Conservation (phyloP, 345 rosid species). For the Eutrema heterophyllum region DNA sequence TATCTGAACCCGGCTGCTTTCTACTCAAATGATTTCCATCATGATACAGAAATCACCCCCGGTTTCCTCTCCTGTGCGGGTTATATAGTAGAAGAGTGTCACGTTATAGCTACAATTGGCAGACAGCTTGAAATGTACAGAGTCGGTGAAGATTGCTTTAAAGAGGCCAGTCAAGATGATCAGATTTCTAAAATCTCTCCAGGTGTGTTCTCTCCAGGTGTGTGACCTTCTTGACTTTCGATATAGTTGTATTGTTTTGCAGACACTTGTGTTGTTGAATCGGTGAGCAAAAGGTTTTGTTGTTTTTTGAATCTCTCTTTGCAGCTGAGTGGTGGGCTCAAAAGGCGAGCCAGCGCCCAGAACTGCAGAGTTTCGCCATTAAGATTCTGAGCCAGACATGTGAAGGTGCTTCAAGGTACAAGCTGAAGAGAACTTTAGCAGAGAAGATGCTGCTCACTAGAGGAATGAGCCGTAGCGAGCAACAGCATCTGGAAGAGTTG, state of each 20-base stretch:
- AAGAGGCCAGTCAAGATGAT: conserved; percentile 37
- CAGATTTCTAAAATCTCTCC: conserved; percentile 38
- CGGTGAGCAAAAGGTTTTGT: not conserved
- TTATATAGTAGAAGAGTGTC: conserved; percentile 32
- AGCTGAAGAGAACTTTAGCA: conserved; percentile 43
- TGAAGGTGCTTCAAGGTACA: conserved; percentile 46
- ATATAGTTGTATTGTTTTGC: not conserved
- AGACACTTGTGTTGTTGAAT: not conserved
- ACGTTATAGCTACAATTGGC: conserved; percentile 26
- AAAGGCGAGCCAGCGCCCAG: conserved; percentile 43
- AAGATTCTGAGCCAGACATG: conserved; percentile 53
- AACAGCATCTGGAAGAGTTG: conserved; percentile 29
- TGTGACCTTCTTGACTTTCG: not conserved
- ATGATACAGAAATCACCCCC: conserved; percentile 41
- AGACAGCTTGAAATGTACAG: conserved; percentile 42
- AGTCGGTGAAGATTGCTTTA: conserved; percentile 37
- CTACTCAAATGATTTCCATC: conserved; percentile 44
- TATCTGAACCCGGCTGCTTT: conserved; percentile 53
- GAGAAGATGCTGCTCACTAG: conserved; percentile 34
- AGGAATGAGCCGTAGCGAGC: conserved; percentile 25
- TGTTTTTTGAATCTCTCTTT: not conserved
- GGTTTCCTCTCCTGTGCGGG: conserved; percentile 41
- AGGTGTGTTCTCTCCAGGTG: conserved; percentile 49
- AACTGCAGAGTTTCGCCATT: conserved; percentile 49
- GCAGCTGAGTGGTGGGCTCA: conserved; percentile 56